Percentiles rank a stretch among this genome's conserved stretches.
phyloP scores from a whole-genome alignment of 257 asterid genomes.

The Gynochthodes officinalis region DNA sequence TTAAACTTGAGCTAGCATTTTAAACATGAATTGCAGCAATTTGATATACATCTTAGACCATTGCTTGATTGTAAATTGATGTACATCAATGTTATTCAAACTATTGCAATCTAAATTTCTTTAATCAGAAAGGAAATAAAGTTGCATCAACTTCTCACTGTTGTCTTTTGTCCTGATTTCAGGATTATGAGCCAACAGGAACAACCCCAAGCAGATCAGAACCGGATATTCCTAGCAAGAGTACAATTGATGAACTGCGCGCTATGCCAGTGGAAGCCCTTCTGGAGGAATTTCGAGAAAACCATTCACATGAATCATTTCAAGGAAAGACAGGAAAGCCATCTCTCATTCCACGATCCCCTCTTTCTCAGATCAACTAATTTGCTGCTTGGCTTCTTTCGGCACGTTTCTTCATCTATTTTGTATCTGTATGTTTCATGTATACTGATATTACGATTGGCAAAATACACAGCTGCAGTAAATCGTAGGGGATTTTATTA shows the following conservation, averaged over 20 bases:
- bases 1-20: not conserved
- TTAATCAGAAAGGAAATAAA: not conserved
- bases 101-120: not conserved
- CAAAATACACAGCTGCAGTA: slow-evolving; percentile 3
- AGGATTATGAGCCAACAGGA: slow-evolving; percentile 84
- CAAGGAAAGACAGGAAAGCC: slow-evolving; percentile 47
- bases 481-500: slow-evolving; percentile 1
- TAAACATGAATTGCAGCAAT: no score
- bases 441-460: slow-evolving; percentile 13
- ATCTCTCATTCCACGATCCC: slow-evolving; percentile 60
- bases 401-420: slow-evolving; percentile 3
- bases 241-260: slow-evolving; percentile 64
- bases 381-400: slow-evolving; percentile 4
- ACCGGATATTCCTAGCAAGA: slow-evolving; percentile 63
- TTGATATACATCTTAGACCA: no score
- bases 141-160: not conserved
- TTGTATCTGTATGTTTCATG: slow-evolving; percentile 36
- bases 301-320: slow-evolving; percentile 41
- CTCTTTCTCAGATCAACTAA: slow-evolving; percentile 64
- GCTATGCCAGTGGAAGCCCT: slow-evolving; percentile 74
- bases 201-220: slow-evolving; percentile 60
- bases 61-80: no score
- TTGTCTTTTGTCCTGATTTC: slow-evolving; percentile 7
- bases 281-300: slow-evolving; percentile 67
- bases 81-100: not conserved